Percentiles rank a stretch among this genome's conserved stretches.
Evolutionary conservation across 179 eudicot genomes (phyloP).

Genomic region (Beta corolliflora): DNA sequence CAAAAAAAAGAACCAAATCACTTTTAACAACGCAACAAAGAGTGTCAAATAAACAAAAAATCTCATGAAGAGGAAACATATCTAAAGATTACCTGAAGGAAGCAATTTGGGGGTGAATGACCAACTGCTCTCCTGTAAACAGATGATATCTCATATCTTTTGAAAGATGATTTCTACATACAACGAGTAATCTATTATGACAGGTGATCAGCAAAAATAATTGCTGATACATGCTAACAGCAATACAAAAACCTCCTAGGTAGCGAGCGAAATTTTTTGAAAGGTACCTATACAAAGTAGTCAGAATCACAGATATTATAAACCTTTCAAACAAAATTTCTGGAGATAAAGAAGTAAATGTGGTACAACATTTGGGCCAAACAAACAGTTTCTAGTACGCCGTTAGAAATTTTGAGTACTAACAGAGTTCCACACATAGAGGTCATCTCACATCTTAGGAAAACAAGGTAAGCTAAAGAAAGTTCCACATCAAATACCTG

Average conservation of each 20-base stretch:
- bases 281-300: not conserved
- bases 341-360: not conserved
- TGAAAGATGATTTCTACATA: constrained; percentile 74
- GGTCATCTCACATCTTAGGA: not conserved
- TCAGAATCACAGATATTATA: not conserved
- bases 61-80: not conserved
- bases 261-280: not conserved
- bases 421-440: not conserved
- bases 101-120: constrained; percentile 85
- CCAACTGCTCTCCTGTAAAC: constrained; percentile 92
- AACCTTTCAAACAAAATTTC: not conserved
- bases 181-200: not conserved
- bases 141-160: constrained; percentile 83
- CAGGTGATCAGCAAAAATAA: not conserved
- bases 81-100: constrained; percentile 64
- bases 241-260: not conserved
- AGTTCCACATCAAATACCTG: constrained; percentile 54
- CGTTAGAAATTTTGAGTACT: not conserved
- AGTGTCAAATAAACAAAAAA: not conserved
- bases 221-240: not conserved
- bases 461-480: not conserved
- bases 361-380: not conserved
- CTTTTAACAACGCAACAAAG: not conserved
- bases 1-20: not conserved
- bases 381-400: not conserved